Evolutionary conservation across 345 rosid species (phyloP), one percentile per base, ranked within the genome.

Genomic region (Raphanus raphanistrum): DNA sequence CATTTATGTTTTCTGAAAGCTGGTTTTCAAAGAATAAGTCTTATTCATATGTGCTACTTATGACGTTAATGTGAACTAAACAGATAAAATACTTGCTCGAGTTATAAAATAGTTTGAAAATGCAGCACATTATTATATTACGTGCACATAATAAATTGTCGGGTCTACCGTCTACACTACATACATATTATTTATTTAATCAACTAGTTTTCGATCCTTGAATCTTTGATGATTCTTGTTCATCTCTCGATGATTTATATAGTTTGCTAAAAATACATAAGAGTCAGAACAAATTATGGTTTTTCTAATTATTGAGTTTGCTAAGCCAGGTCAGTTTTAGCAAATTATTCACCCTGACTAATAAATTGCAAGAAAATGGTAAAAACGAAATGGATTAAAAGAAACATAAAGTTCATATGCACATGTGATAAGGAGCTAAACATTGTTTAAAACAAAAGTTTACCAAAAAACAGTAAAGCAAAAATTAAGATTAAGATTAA

Each of bases 391-490:
- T 31, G 21, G 45, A 65, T 16, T n/a, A 17, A 63, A 50, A 32
- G 31, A 71, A 84, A 84, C 85, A 78, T 72, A 86, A 83, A 79
- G 85, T 71, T 86, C 84, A 75, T 86, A 86, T 92, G 88, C 88
- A 88, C 97, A 88, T 70, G 73, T 32, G 79, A 69, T 52, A 6
- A 52, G 9, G 59, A 70, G 32, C 75, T 76, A 70, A 50, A 3
- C 58, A 63, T 63, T 5, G 17, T 38, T 77, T 52, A 35, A 54
- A 12, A 36, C 36, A 52, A 6, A 86, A 50, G 52, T 45, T 50
- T n/a, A 50, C 21, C 55, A 50, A 50, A 50, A n/a, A 50, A 83
- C 79, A 83, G 58, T 70, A 66, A 63, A 63, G 71, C 63, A 80
- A 66, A 63, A 70, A 15, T 41, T 50, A 61, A 50, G 60, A 70